Percentiles rank a stretch among this genome's conserved stretches.
These are phyloP conservation scores for Auricularia auricula-judae DNA, from an alignment of 768 basidiomycete species.

Conservation along the genomic window DNA sequence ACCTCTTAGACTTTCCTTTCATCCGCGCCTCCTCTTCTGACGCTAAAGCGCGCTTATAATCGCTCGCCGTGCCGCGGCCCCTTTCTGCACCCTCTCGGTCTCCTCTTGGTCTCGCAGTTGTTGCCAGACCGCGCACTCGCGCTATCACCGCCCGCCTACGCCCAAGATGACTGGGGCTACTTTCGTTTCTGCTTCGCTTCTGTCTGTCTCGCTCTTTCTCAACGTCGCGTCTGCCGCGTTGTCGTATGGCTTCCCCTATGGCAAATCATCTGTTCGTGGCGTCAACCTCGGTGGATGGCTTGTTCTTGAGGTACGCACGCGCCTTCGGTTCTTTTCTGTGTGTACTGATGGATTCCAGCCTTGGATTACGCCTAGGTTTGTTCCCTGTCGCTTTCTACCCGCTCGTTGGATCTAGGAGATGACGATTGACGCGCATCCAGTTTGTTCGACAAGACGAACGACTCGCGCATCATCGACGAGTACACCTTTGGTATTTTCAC, in stretches of 20 bases:
- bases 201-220: background rate
- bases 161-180: background rate
- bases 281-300: constrained; percentile 73
- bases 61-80: no score
- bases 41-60: no score
- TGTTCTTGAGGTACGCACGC: constrained; percentile 36
- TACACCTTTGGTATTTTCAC: constrained; percentile 56
- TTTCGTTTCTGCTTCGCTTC: background rate
- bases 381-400: background rate
- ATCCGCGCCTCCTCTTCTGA: no score
- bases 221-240: background rate
- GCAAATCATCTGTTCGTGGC: constrained; percentile 62
- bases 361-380: constrained; percentile 57
- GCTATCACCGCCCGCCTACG: background rate
- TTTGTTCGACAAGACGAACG: constrained; percentile 57
- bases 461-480: constrained; percentile 57
- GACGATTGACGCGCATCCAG: constrained; percentile 17
- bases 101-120: no score
- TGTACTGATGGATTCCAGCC: constrained; percentile 40
- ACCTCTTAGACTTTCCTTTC: no score
- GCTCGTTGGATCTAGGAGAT: background rate
- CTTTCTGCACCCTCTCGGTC: no score
- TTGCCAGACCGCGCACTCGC: background rate
- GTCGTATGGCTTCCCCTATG: constrained; percentile 52
- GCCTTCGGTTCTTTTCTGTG: constrained; percentile 10